Conservation (phyloP, 2,329 filamentous ascomycete genomes). For the Helminthosporium solani region DNA sequence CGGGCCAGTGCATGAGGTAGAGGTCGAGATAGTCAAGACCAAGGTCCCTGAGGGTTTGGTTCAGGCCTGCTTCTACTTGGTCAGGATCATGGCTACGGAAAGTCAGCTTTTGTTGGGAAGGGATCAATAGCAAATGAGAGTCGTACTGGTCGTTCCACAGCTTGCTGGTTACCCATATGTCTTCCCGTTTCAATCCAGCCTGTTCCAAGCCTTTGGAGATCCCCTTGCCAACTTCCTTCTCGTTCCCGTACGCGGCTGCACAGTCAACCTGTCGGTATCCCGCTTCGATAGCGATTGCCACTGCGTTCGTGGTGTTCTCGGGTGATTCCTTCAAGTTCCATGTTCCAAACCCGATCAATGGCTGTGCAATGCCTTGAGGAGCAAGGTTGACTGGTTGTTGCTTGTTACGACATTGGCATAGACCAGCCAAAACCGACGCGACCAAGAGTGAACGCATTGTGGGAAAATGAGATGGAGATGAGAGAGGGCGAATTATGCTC, state of each 20-base stretch:
- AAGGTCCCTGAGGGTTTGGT: constrained; percentile 70
- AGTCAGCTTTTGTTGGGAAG: not conserved
- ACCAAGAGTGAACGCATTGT: constrained; percentile 1
- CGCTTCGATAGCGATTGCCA: constrained; percentile 28
- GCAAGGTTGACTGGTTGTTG: constrained; percentile 7
- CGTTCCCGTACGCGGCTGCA: constrained; percentile 17
- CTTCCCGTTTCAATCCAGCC: constrained; percentile 33
- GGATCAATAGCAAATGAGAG: not conserved
- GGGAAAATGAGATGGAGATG: not conserved
- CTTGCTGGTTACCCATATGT: constrained; percentile 62
- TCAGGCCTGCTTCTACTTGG: constrained; percentile 64
- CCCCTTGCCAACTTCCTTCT: constrained; percentile 13
- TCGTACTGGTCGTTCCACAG: constrained; percentile 45
- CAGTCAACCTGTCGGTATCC: constrained; percentile 25
- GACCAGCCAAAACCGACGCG: constrained; percentile 2
- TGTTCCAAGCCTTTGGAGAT: constrained; percentile 13
- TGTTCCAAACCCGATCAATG: constrained; percentile 20
- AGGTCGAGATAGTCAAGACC: constrained; percentile 82
- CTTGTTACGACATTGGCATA: constrained; percentile 11
- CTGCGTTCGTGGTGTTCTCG: constrained; percentile 28
- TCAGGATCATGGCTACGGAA: constrained; percentile 9
- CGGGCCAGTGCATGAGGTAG: constrained; percentile 61
- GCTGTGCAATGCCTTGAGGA: constrained; percentile 9
- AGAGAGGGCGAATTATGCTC: not conserved
- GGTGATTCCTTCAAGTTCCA: constrained; percentile 19